Base-by-base conservation (phyloP, 148 eudicot genomes). In the Amaranthus palmeri region DNA sequence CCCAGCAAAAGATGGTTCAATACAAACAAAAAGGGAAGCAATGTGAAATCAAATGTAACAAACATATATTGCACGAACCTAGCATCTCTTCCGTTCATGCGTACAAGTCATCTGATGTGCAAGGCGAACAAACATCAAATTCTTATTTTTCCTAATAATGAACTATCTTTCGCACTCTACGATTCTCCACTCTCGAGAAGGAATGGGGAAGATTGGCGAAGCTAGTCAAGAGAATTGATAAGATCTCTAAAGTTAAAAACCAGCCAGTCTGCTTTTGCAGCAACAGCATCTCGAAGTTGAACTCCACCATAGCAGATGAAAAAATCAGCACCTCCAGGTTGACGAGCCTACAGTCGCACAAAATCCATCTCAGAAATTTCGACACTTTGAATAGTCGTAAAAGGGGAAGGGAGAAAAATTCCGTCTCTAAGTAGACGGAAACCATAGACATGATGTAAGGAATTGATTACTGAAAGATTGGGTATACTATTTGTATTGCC, bases 291-390 rank as follows among this genome's bases (percentile, higher is more conserved):
- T 61, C 98, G 88, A 14, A 78, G 92, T 75, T 88, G 96, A 76
- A 93, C 91, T 76, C 97, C 98, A 10, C 79, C 98, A 69, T 91
- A 93, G 80, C 98, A 93, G 72, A 93, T 85, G 77, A 88, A 93
- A 74, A 90, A 80, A 85, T 91, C 97, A 8, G 98, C 96, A 59
- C 98, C 92, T 5, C 96, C 96, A 14, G 96, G 97, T 78, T 87
- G 81, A 58, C 98, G 89, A 81, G 96, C 92, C 98, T 93, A 53
- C 50, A 62, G 10, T 65, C 17, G 49, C 73, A 65, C 53, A 46
- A 79, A 53, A 46, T 53, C 8, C 54, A 46, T 47, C 43, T 54
- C 56, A 53, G 10, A 65, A 45, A 6, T 47, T 25, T 25, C 36
- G 36, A 25, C 36, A 64, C 2, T 9, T 11, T 2, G 43, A 43